phyloP scores from a whole-genome alignment of 345 rosid genomes.

The Syzygium jambos region DNA sequence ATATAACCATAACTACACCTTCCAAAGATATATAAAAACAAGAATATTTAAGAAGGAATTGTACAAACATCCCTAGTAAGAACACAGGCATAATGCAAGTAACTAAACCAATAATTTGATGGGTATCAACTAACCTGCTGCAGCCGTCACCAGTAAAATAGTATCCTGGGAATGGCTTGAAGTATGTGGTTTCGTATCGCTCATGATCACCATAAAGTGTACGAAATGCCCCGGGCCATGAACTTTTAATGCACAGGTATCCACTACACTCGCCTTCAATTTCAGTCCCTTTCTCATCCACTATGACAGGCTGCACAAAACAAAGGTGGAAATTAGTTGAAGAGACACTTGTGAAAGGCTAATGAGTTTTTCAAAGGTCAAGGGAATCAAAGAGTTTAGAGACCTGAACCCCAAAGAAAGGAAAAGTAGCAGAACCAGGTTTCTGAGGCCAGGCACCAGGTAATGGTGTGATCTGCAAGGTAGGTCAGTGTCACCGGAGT shows the following conservation, averaged over 20 bases:
- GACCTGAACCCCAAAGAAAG: slow-evolving; percentile 99
- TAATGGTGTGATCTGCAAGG: slow-evolving; percentile 79
- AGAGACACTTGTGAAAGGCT: not conserved
- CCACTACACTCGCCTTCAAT: slow-evolving; percentile 94
- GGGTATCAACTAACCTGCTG: slow-evolving; percentile 46
- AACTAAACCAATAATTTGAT: not conserved
- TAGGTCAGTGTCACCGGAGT: not conserved
- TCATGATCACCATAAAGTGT: slow-evolving; percentile 98
- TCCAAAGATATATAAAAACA: not conserved
- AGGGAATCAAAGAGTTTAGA: not conserved
- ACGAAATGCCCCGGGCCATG: slow-evolving; percentile 99
- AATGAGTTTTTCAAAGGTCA: not conserved
- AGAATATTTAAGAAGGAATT: not conserved
- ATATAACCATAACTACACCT: not conserved
- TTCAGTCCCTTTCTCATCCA: slow-evolving; percentile 96
- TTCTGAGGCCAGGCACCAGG: slow-evolving; percentile 99
- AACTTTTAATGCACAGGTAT: slow-evolving; percentile 74
- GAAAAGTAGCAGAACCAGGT: slow-evolving; percentile 99
- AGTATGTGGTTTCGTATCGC: slow-evolving; percentile 94
- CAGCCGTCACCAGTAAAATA: slow-evolving; percentile 98
- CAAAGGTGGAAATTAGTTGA: not conserved
- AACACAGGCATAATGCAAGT: not conserved
- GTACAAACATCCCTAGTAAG: not conserved
- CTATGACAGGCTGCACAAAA: slow-evolving; percentile 65
- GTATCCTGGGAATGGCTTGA: slow-evolving; percentile 91